Conservation (phyloP, 768 basidiomycete genomes). For the Brasilioporus rufonigricans region DNA sequence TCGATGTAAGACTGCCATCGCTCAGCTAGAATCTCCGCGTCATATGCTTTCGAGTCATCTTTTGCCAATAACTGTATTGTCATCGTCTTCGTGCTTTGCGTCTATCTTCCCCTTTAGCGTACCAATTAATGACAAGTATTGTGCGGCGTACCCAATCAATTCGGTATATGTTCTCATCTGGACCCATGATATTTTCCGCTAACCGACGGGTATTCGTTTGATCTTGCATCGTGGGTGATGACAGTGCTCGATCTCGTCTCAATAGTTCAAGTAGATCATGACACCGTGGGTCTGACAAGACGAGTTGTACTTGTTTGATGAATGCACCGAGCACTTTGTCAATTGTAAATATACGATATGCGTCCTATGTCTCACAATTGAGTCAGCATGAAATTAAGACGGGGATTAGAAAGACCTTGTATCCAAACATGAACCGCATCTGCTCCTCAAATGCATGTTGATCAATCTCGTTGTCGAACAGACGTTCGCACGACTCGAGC, state of each 20-base stretch:
- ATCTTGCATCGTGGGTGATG: constrained; percentile 65
- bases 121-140: neutral
- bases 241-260: constrained; percentile 62
- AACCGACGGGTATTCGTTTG: constrained; percentile 63
- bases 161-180: constrained; percentile 76
- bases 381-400: neutral
- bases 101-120: constrained; percentile 36
- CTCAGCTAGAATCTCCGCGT: constrained; percentile 71
- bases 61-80: constrained; percentile 78
- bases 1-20: constrained; percentile 82
- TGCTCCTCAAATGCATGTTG: constrained; percentile 87
- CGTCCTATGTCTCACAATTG: constrained; percentile 44
- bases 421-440: constrained; percentile 83
- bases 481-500: constrained; percentile 81
- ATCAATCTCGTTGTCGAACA: constrained; percentile 94
- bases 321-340: constrained; percentile 88
- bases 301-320: constrained; percentile 86
- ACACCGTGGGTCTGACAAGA: constrained; percentile 65
- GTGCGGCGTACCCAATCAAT: constrained; percentile 67
- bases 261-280: constrained; percentile 71
- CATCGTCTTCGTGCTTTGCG: constrained; percentile 62
- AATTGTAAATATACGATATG: constrained; percentile 88
- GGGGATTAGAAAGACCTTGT: constrained; percentile 47
- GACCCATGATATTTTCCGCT: constrained; percentile 67
- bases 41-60: constrained; percentile 72